phyloP scores from a whole-genome alignment of 257 asterid genomes.

The Solanum medicagineum region DNA sequence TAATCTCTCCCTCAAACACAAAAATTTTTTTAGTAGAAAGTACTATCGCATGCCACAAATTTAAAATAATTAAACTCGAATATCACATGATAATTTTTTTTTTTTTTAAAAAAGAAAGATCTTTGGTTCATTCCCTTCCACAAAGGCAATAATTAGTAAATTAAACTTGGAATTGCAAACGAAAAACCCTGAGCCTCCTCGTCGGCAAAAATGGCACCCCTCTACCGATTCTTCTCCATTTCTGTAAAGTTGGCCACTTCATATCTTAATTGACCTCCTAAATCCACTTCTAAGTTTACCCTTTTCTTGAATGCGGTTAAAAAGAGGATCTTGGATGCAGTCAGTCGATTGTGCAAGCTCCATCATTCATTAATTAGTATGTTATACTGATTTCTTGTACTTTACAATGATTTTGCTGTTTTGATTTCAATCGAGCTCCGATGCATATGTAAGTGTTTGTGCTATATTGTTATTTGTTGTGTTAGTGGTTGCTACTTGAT shows the following conservation, averaged over 20 bases:
- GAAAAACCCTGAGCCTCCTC: background rate
- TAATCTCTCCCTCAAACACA: too few relatives aligned
- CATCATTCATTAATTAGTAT: background rate
- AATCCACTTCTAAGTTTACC: background rate
- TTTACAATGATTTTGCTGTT: background rate
- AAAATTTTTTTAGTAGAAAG: too few relatives aligned
- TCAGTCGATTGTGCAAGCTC: background rate
- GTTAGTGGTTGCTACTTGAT: background rate
- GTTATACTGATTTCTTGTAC: background rate
- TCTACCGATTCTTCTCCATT: background rate
- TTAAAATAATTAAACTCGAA: too few relatives aligned
- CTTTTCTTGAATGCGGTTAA: background rate
- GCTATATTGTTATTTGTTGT: background rate
- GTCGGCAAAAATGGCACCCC: background rate
- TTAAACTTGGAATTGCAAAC: background rate
- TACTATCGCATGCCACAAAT: fast-evolving
- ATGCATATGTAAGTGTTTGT: background rate
- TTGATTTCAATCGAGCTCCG: background rate
- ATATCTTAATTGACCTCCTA: background rate
- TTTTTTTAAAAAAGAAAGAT: too few relatives aligned
- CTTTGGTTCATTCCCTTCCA: too few relatives aligned
- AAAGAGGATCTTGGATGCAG: background rate
- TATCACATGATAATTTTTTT: too few relatives aligned
- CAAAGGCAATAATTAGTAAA: too few relatives aligned
- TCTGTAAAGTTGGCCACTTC: background rate